These are phyloP conservation scores for Ploettnerulaceae sp. DNA, from an alignment of 2,329 filamentous ascomycete genomes.

Conservation along the genomic window DNA sequence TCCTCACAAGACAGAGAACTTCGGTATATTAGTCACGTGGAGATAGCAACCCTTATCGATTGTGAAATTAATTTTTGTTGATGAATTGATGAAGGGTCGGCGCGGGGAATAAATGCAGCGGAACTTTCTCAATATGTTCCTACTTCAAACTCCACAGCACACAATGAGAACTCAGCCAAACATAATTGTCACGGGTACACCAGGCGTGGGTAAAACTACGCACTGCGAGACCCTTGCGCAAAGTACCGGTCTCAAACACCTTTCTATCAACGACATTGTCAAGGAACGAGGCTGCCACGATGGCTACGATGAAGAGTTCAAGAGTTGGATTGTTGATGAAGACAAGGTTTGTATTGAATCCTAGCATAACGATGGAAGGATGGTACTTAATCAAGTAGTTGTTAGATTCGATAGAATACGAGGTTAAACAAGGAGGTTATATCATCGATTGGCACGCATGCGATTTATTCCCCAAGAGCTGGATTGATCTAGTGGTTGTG, in stretches of 20 bases:
- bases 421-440: conserved; percentile 72
- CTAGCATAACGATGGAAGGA: not conserved
- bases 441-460: conserved; percentile 98
- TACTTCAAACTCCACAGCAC: not conserved
- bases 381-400: conserved; percentile 45
- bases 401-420: conserved; percentile 82
- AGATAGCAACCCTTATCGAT: conserved; percentile 13
- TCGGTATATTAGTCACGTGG: conserved; percentile 1
- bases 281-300: conserved; percentile 86
- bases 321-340: conserved; percentile 92
- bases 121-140: no score
- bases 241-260: conserved; percentile 70
- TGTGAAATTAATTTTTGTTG: conserved; percentile 1
- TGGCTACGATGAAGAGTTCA: conserved; percentile 77
- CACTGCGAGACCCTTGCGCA: conserved; percentile 79
- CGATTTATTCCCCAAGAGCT: conserved; percentile 86
- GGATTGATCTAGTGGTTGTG: conserved; percentile 94
- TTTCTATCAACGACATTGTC: conserved; percentile 86
- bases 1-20: not conserved
- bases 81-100: no score
- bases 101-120: no score
- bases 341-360: conserved; percentile 63
- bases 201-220: conserved; percentile 92
- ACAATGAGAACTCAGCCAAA: conserved; percentile 60
- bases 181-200: conserved; percentile 92